Base-by-base conservation (phyloP, 306 rosid species). In the Cucurbita moschata region DNA sequence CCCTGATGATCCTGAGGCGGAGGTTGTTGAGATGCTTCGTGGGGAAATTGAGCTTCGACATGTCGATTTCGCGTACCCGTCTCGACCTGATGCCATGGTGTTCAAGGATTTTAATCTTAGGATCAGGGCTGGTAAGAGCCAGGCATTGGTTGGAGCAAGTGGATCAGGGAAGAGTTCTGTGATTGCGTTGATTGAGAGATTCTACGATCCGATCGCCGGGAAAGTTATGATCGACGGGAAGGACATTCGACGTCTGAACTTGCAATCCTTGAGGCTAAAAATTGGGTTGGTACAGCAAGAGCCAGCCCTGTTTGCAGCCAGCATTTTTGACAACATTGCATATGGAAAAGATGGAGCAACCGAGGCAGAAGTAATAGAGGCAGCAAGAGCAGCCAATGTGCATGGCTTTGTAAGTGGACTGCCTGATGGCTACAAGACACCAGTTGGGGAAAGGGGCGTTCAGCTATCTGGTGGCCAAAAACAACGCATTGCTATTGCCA, bases 121-220 rank as follows among this genome's bases (percentile, higher is more conserved):
- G 76, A 90, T 94, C 70, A 90, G 97, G 0, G 86, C 97, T 0
- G 99, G 99, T 8, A 90, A 91, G 59, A 94, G 99, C 79, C 97
- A 91, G 74, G 99, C 99, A 1, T 94, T 94, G 49, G 99, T 94
- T 1, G 99, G 99, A 54, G 99, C 95, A 2, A 94, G 99, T 76
- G 99, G 99, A 5, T 94, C 95, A 0, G 99, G 99, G 61, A 94
- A 94, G 85, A 94, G 99, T 81, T 87, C 99, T 10, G 97, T 94
- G 15, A 83, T 94, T 76, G 91, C 92, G 4, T 59, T 94, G 82
- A 91, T 94, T 0, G 97, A 94, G 81, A 77, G 99, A 10, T 94
- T 94, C 83, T 94, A 94, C 42, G 99, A 94, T 54, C 99, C 99
- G 0, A 55, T 91, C 4, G 90, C 77, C 4, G 99, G 99, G 0